Evolutionary conservation across 768 basidiomycete genomes (phyloP).

Genomic region (Boletus eberwhitei): DNA sequence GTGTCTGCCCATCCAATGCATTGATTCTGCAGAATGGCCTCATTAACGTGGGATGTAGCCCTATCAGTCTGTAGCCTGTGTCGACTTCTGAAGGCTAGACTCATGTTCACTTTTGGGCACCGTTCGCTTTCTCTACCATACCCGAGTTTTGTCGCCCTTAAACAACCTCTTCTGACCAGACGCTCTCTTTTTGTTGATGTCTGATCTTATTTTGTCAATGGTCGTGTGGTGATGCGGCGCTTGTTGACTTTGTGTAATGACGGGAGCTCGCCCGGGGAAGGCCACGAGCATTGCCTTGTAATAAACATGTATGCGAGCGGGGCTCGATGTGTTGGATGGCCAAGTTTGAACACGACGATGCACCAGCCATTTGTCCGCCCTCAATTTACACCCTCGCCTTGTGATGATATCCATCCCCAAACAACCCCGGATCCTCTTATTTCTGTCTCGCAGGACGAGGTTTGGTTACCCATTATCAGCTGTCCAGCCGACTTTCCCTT

Average conservation of each 20-base stretch:
- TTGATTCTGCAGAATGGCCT: conserved; percentile 16
- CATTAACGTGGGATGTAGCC: conserved; percentile 26
- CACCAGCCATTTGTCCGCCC: conserved; percentile 11
- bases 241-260: conserved; percentile 5
- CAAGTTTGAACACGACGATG: background rate
- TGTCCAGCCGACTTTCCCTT: conserved; percentile 43
- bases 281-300: conserved; percentile 9
- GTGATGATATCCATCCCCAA: background rate
- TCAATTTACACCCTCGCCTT: conserved; percentile 25
- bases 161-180: conserved; percentile 11
- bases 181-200: conserved; percentile 28
- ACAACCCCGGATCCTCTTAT: conserved; percentile 2
- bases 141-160: conserved; percentile 12
- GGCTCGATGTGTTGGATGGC: background rate
- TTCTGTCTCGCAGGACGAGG: conserved; percentile 3
- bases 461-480: conserved; percentile 35
- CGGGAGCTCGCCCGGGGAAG: background rate
- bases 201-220: conserved; percentile 15
- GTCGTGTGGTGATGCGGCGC: conserved; percentile 12
- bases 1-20: background rate
- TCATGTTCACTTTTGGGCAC: background rate
- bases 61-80: conserved; percentile 4
- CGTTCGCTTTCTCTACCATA: conserved; percentile 21
- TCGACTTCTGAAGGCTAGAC: conserved; percentile 4
- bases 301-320: conserved; percentile 17